These are phyloP conservation scores for Boletus coccyginus DNA, from an alignment of 768 basidiomycete species.

Conservation along the genomic window DNA sequence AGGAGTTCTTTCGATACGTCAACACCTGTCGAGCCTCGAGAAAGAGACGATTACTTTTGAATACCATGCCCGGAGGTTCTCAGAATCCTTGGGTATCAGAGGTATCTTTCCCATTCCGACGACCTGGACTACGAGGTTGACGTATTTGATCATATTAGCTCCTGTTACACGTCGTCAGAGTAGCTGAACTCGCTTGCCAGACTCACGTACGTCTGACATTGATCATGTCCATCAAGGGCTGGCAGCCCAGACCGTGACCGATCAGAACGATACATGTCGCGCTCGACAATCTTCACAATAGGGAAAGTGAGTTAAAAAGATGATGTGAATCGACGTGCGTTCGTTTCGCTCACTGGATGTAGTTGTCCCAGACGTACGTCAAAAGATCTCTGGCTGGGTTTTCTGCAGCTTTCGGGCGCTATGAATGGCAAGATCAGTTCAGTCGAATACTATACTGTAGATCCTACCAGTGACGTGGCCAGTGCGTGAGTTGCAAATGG, in stretches of 20 bases:
- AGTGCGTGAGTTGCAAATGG: slow-evolving; percentile 36
- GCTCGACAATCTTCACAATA: slow-evolving; percentile 55
- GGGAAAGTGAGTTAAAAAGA: background rate
- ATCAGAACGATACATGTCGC: slow-evolving; percentile 76
- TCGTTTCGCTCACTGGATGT: slow-evolving; percentile 68
- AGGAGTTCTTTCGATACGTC: slow-evolving; percentile 55
- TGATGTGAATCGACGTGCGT: background rate
- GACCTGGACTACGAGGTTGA: slow-evolving; percentile 76
- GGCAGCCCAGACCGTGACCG: slow-evolving; percentile 85
- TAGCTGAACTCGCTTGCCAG: background rate
- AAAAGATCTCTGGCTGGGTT: slow-evolving; percentile 58
- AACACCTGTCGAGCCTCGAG: background rate
- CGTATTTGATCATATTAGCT: slow-evolving; percentile 54
- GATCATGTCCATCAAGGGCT: slow-evolving; percentile 71
- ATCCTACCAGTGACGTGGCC: slow-evolving; percentile 32
- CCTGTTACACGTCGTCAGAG: slow-evolving; percentile 29
- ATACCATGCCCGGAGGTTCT: slow-evolving; percentile 71
- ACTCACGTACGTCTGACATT: slow-evolving; percentile 59
- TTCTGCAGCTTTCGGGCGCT: slow-evolving; percentile 43
- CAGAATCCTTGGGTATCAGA: slow-evolving; percentile 49
- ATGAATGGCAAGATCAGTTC: background rate
- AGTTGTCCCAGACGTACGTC: slow-evolving; percentile 94
- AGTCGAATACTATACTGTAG: background rate
- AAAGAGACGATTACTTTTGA: slow-evolving; percentile 42
- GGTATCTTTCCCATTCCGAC: slow-evolving; percentile 63